Base-by-base conservation (phyloP, 495 filamentous ascomycete genomes). In the Talaromyces trachyspermus region DNA sequence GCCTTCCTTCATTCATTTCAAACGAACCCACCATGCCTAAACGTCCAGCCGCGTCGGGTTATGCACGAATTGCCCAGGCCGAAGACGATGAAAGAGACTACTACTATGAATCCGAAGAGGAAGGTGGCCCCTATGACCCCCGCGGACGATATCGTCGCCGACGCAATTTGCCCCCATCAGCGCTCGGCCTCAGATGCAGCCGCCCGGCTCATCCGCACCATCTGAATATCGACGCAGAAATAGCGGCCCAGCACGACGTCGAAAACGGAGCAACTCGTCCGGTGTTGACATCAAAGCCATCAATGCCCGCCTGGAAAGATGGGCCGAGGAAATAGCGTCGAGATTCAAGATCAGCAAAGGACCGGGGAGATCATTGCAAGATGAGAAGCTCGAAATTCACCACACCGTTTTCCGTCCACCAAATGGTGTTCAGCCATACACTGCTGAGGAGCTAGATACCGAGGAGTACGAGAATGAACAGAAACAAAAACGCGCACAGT, bases 201-300 rank as follows among this genome's bases (percentile, higher is more conserved):
- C 66, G 44, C 67, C 67, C 45, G 57, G 58, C 49, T 55, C 61
- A 52, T 53, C 61, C 39, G 66, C 60, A 46, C 65, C 68, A 17
- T 59, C 62, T 49, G 66, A 61, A 24, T 58, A 69, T 51, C 69
- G 65, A 56, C 68, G 70, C 45, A 66, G 72, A 52, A 65, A 66
- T 15, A 72, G 61, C 54, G 68, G 68, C 38, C 63, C 65, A 26
- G 65, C 72, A 35, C 60, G 63, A 24, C 67, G 80, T 35, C 77
- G 78, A 41, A 69, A 71, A 33, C 73, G 83, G 52, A 84, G 89
- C 49, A 95, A 88, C 59, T 86, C 80, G 48, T 89, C 88, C 23
- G 90, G 88, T 4, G 92, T 97, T 9, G 92, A 99, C 62, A 90
- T 99, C 56, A 97, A 97, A 65, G 92, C 91, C 50, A 96, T 99